These are phyloP conservation scores for Dichotomopilus funicola DNA, from an alignment of 2,329 filamentous ascomycete species.

Conservation along the genomic window DNA sequence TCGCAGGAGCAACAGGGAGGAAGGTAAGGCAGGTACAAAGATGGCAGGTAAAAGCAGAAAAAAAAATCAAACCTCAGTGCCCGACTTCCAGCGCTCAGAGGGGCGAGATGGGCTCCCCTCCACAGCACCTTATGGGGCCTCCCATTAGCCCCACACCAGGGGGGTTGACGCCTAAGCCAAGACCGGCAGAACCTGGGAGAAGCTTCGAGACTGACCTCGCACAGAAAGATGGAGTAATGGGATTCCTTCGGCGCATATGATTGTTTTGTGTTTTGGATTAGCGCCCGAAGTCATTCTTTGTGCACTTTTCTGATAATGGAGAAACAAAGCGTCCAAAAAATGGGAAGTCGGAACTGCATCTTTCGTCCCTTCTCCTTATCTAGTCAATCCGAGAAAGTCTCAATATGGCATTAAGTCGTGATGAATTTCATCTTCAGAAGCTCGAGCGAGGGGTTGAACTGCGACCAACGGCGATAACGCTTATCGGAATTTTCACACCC, in stretches of 20 bases:
- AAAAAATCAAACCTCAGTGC: constrained; percentile 21
- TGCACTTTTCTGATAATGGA: no score
- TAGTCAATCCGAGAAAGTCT: no score
- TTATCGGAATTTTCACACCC: neutral
- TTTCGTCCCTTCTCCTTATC: no score
- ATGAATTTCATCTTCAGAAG: neutral
- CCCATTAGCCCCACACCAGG: constrained; percentile 19
- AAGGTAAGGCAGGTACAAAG: neutral
- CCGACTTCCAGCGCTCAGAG: constrained; percentile 16
- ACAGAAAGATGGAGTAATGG: no score
- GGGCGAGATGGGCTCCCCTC: constrained; percentile 13
- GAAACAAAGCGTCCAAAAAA: no score
- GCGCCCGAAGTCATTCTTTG: no score
- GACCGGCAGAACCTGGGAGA: constrained; percentile 21
- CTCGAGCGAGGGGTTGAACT: neutral
- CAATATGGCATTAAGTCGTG: no score
- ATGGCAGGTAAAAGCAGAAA: constrained; percentile 14
- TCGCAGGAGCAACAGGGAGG: constrained; percentile 5
- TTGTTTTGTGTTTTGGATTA: no score
- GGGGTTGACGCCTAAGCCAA: constrained; percentile 17
- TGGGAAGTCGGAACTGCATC: no score
- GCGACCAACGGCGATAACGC: neutral
- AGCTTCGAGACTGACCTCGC: constrained; percentile 20
- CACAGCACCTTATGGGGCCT: constrained; percentile 16
- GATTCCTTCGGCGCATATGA: no score